A percentile compares a stretch with the other conserved stretches of the same genome.
Conservation (phyloP, 306 rosid genomes). For the Acacia acuminata region DNA sequence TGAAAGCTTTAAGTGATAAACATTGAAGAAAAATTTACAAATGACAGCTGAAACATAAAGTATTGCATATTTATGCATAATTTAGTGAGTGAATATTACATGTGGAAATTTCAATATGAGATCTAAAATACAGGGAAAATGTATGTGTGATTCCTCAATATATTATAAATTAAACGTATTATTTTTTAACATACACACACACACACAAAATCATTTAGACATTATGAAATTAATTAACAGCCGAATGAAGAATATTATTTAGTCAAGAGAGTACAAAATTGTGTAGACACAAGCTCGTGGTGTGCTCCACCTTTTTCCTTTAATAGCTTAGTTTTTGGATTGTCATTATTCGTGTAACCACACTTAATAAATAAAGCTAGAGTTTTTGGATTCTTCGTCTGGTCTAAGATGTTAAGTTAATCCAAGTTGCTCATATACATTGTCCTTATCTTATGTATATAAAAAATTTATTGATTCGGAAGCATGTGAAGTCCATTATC, state of each 20-base stretch:
- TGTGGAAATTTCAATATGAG: background rate
- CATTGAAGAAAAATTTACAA: background rate
- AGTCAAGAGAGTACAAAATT: background rate
- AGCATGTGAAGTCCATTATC: conserved; percentile 9
- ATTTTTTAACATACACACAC: background rate
- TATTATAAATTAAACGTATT: background rate
- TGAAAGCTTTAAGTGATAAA: background rate
- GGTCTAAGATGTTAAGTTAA: background rate
- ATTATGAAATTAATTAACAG: background rate
- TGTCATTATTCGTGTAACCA: background rate
- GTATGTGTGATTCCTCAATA: background rate
- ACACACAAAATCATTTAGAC: background rate
- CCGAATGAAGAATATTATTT: background rate
- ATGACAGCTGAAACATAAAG: background rate
- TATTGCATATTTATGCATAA: background rate
- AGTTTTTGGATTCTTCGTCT: background rate
- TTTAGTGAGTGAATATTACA: background rate
- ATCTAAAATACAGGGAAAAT: background rate
- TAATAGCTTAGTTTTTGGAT: background rate
- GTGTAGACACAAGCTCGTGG: conserved; percentile 7
- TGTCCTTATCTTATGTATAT: background rate
- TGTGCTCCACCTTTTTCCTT: background rate
- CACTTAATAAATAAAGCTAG: background rate
- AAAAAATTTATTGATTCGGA: background rate
- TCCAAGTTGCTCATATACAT: background rate